Base-by-base conservation (phyloP, 225 moss, liverwort and hornwort genomes). In the Thuidium tamariscinum region DNA sequence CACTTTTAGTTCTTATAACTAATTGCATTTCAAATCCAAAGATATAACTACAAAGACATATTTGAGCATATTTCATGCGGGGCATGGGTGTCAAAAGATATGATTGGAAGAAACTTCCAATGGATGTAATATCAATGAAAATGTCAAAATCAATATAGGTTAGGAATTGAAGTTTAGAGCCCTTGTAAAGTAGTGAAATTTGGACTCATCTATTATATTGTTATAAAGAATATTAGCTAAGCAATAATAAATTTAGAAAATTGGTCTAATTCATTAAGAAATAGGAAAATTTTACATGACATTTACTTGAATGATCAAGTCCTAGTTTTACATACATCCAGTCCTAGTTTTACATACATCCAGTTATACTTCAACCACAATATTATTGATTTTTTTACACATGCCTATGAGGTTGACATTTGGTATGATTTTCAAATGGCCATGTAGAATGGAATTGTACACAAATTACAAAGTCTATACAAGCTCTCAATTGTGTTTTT, bases 401-500 rank as follows among this genome's bases (percentile, higher is more conserved):
- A 65, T 8, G 8, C 10, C 1, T 2, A 14, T 4, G 7, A 69
- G 0, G 8, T 41, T 69, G 8, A 0, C 41, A 69, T 69, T 70
- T 44, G 9, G 5, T 27, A 71, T 71, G 16, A 1, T 71, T 71
- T 71, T 15, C 5, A 41, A 41, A 14, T 14, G 42, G 3, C 3
- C 7, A 8, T 25, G 2, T 27, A 44, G 5, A 44, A 44, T 16
- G 16, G 44, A 71, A 5, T 9, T 71, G 44, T 27, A 0, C 1
- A 10, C 16, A 15, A 0, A 71, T 71, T 71, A 29, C 16, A 71
- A 44, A 44, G 16, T 27, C 1, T 71, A 0, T 70, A 2, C 30
- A 30, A 46, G 9, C 18, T 71, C 2, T 46, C 0, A 2, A 0
- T 6, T 0, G 1, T 5, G 0, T 10, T 30, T 7, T 46, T 18